These are phyloP conservation scores for Thalia dealbata DNA, from an alignment of 176 grass and related monocot genomes.

Conservation along the genomic window DNA sequence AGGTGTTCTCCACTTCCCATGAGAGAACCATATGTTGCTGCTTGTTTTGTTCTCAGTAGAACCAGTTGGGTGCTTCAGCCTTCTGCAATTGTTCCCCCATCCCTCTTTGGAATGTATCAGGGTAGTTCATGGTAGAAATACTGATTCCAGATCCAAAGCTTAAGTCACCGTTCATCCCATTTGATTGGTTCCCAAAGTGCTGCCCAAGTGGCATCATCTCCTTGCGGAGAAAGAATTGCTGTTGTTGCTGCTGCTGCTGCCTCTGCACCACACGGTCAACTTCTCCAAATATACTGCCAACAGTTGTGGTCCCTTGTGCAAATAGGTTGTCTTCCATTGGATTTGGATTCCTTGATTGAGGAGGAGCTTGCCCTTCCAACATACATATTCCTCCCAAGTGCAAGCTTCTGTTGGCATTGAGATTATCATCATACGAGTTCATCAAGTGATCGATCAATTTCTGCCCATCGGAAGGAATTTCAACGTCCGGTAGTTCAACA, in stretches of 20 bases:
- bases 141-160: conserved; percentile 48
- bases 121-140: conserved; percentile 31
- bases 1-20: no score
- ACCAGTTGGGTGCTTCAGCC: conserved; percentile 50
- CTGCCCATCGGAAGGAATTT: conserved; percentile 51
- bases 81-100: conserved; percentile 24
- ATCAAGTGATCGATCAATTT: conserved; percentile 68
- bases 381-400: conserved; percentile 31
- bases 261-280: conserved; percentile 46
- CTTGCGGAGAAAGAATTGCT: conserved; percentile 47
- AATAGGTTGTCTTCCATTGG: conserved; percentile 58
- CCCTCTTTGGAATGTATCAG: conserved; percentile 11
- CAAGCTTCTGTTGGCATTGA: conserved; percentile 33
- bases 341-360: conserved; percentile 33
- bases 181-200: background rate
- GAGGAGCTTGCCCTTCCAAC: conserved; percentile 31
- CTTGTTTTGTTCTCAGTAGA: conserved; percentile 34
- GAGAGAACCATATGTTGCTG: no score
- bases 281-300: conserved; percentile 30
- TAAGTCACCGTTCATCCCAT: conserved; percentile 14
- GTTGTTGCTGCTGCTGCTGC: conserved; percentile 30
- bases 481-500: conserved; percentile 39
- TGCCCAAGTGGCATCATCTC: conserved; percentile 13
- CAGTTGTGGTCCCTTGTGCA: conserved; percentile 29
- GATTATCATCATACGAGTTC: conserved; percentile 61